phyloP scores from a whole-genome alignment of 495 filamentous ascomycete genomes.

The Lasiosphaeria miniovina region DNA sequence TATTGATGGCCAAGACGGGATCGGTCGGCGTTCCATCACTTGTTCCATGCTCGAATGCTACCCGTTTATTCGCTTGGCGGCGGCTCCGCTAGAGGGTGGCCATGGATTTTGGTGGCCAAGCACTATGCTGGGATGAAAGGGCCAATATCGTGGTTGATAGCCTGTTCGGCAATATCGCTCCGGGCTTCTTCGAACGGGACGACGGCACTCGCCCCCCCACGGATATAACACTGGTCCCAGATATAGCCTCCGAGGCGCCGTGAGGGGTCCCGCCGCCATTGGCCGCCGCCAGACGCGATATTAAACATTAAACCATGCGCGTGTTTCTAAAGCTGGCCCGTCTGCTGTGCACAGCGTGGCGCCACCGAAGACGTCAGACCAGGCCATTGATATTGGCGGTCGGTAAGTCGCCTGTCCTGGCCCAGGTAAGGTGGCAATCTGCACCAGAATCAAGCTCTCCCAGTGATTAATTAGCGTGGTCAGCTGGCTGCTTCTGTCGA shows the following conservation, averaged over 20 bases:
- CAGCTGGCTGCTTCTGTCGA: too few relatives aligned
- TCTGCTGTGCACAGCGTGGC: too few relatives aligned
- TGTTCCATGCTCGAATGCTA: background rate
- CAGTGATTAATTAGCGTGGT: too few relatives aligned
- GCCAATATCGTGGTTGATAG: slow-evolving; percentile 25
- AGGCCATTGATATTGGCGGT: too few relatives aligned
- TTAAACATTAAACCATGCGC: too few relatives aligned
- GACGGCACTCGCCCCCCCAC: slow-evolving; percentile 15
- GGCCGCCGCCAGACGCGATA: background rate
- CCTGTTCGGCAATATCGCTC: slow-evolving; percentile 28
- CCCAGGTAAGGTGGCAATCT: too few relatives aligned
- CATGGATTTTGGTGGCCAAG: slow-evolving; percentile 12
- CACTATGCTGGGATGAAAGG: slow-evolving; percentile 13
- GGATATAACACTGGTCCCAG: background rate
- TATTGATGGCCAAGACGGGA: slow-evolving; percentile 14
- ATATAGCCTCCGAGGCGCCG: slow-evolving; percentile 3
- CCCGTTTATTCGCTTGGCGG: background rate
- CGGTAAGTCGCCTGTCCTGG: too few relatives aligned
- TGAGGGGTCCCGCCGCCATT: slow-evolving; percentile 9
- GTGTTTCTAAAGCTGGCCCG: too few relatives aligned
- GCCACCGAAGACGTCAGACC: too few relatives aligned
- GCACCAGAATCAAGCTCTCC: too few relatives aligned
- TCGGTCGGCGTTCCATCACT: slow-evolving; percentile 4
- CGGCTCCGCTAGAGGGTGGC: background rate
- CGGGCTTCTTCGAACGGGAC: slow-evolving; percentile 5